Evolutionary conservation across 169 alveolate genomes (phyloP).

Genomic region (Miamiensis avidus): DNA sequence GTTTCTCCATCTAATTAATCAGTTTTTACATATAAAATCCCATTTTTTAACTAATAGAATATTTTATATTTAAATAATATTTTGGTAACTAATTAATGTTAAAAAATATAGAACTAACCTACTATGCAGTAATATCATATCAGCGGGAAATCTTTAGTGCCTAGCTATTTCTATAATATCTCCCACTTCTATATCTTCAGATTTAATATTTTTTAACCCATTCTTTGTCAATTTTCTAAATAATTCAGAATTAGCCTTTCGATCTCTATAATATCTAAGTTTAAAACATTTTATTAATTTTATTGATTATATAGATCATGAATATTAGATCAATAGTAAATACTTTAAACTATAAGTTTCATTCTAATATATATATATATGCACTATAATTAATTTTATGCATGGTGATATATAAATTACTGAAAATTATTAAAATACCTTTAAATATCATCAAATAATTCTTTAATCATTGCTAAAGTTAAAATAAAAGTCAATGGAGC

Average conservation of each 20-base stretch:
- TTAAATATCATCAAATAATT: conserved; percentile 66
- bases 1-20: conserved; percentile 68
- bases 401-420: no score
- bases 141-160: conserved; percentile 66
- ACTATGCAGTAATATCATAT: conserved; percentile 56
- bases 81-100: neutral
- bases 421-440: no score
- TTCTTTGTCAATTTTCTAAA: neutral
- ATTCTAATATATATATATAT: no score
- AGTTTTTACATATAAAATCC: conserved; percentile 54
- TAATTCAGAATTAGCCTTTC: no score
- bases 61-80: neutral
- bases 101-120: neutral
- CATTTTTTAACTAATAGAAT: conserved; percentile 26
- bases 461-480: conserved; percentile 91
- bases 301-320: no score
- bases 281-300: no score
- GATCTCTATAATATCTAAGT: no score
- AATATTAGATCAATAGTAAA: no score
- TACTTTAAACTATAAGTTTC: no score
- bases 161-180: conserved; percentile 47
- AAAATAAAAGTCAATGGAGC: conserved; percentile 94
- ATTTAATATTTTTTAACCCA: neutral
- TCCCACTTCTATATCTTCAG: conserved; percentile 58
- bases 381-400: no score